Evolutionary conservation across 495 filamentous ascomycete species (phyloP), one percentile per base, ranked within the genome.

Genomic region (Talaromyces borbonicus): DNA sequence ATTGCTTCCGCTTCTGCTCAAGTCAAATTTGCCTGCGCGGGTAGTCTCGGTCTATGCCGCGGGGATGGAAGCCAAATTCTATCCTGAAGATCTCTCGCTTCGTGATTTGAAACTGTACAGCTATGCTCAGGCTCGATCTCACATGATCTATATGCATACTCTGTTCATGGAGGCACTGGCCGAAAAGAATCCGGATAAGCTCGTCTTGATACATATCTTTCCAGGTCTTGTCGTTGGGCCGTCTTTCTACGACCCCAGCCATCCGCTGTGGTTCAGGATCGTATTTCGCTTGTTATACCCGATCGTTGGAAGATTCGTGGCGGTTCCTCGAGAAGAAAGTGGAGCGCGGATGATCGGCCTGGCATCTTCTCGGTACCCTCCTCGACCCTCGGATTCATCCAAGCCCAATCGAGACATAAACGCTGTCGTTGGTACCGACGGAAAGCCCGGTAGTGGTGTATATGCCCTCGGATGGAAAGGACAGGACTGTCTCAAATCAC

Each of bases 381-480:
- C 33, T 9, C 11, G 33, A 16, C 8, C 36, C 29, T 36, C 45
- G 5, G 16, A 37, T 3, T 38, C 24, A 5, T 15, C 23, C 11
- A 19, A 22, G 5, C 8, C 20, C 18, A 18, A 30, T 19, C 19
- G n/a, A 40, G 58, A 43, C 4, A 9, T 56, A 0, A 44, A 44
- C 1, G 48, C 61, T 22, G 50, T 46, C 4, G 50, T 48, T 11
- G 61, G 56, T 18, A 49, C 47, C 4, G 46, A 57, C 40, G 64
- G 64, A 0, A 49, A 55, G 27, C 29, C 44, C 0, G 62, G 64
- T 2, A 60, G 64, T 49, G 66, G 66, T 16, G 62, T 49, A 2
- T 69, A 69, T 53, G 36, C 54, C 23, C 54, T 65, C 0, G 58
- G 59, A 42, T 67, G 61, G 60, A 52, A 63, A 49, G 57, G 63